These are phyloP conservation scores for Leccinum subtestaceum DNA, from an alignment of 768 basidiomycete species.

Conservation along the genomic window DNA sequence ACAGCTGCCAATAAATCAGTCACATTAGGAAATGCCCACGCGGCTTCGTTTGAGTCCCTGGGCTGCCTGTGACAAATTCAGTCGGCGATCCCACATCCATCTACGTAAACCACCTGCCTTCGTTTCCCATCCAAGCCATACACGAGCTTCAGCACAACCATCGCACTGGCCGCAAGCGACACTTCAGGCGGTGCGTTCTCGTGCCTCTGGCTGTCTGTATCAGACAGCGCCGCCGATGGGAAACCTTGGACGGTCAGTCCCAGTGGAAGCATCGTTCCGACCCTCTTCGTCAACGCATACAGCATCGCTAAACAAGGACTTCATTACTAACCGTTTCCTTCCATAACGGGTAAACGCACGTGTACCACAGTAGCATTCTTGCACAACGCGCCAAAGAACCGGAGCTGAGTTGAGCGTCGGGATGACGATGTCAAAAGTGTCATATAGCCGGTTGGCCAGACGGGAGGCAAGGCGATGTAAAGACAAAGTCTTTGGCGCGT, in stretches of 20 bases:
- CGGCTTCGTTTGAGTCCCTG: conserved; percentile 50
- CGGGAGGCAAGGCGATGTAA: conserved; percentile 63
- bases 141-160: conserved; percentile 78
- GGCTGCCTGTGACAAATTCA: conserved; percentile 40
- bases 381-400: conserved; percentile 71
- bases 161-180: conserved; percentile 52
- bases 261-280: conserved; percentile 53
- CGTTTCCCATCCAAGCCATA: conserved; percentile 75
- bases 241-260: conserved; percentile 59
- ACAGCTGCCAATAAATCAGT: conserved; percentile 48
- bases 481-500: conserved; percentile 54
- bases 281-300: conserved; percentile 60
- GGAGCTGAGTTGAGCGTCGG: conserved; percentile 78
- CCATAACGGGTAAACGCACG: conserved; percentile 51
- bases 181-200: conserved; percentile 73
- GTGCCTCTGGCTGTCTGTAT: conserved; percentile 47
- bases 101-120: conserved; percentile 41
- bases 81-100: conserved; percentile 3
- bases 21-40: conserved; percentile 52
- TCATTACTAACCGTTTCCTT: background rate
- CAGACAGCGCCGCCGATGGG: conserved; percentile 41
- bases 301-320: conserved; percentile 44
- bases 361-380: conserved; percentile 61
- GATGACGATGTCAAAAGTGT: conserved; percentile 53
- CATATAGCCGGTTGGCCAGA: conserved; percentile 56